Conservation (phyloP, 2,329 filamentous ascomycete genomes). For the Dissoconium aciculare region DNA sequence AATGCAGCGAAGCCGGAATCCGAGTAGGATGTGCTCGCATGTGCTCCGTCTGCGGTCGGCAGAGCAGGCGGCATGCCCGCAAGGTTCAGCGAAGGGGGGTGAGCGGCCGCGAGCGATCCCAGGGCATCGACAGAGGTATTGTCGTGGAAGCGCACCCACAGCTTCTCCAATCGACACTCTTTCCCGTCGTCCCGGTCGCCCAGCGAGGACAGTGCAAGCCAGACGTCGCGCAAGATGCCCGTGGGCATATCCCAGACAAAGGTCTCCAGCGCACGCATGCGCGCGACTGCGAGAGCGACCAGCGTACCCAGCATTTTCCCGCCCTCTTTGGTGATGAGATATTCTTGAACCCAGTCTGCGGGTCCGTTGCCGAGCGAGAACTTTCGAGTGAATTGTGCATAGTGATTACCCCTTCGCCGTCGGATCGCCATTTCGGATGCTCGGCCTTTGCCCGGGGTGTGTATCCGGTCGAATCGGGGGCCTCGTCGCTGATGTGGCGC, state of each 20-base stretch:
- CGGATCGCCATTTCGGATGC: slow-evolving; percentile 18
- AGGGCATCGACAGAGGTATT: slow-evolving; percentile 41
- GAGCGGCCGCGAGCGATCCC: not conserved
- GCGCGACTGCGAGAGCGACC: slow-evolving; percentile 61
- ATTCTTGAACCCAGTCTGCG: slow-evolving; percentile 62
- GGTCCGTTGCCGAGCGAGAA: slow-evolving; percentile 78
- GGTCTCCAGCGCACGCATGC: slow-evolving; percentile 67
- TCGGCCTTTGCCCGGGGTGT: slow-evolving; percentile 10
- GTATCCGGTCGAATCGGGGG: slow-evolving; percentile 2
- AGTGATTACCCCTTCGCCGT: slow-evolving; percentile 52
- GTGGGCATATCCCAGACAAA: slow-evolving; percentile 88
- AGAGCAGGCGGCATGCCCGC: slow-evolving; percentile 12
- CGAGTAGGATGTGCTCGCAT: slow-evolving; percentile 17
- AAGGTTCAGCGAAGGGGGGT: slow-evolving; percentile 23
- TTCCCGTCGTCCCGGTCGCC: slow-evolving; percentile 45
- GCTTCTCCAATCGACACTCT: slow-evolving; percentile 52
- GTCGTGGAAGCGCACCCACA: slow-evolving; percentile 76
- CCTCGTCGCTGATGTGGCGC: slow-evolving; percentile 28
- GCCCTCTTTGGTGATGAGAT: slow-evolving; percentile 66
- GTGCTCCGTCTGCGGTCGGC: slow-evolving; percentile 6
- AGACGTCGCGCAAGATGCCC: slow-evolving; percentile 65
- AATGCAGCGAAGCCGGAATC: too few relatives aligned
- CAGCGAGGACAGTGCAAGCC: slow-evolving; percentile 60
- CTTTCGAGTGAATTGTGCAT: slow-evolving; percentile 63
- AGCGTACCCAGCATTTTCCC: slow-evolving; percentile 81